Evolutionary conservation across 352 stramenopile species (phyloP).

Genomic region (Hyaloperonospora brassicae): DNA sequence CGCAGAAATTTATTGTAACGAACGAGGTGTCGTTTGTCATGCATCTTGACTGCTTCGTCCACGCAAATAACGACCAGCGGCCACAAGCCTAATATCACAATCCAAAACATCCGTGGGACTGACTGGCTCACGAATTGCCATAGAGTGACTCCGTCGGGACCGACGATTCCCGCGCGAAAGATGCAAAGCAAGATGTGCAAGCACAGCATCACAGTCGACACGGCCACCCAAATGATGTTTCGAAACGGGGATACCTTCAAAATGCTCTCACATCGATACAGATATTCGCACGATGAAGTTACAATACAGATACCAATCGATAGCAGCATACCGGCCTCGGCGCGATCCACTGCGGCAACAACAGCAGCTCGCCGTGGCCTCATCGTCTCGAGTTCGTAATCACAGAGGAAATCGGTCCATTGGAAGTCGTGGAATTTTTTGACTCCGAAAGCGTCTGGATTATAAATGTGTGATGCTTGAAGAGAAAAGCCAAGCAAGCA

Average conservation of each 20-base stretch:
- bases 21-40: slow-evolving; percentile 65
- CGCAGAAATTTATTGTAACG: slow-evolving; percentile 81
- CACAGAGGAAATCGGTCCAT: slow-evolving; percentile 61
- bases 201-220: slow-evolving; percentile 29
- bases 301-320: slow-evolving; percentile 59
- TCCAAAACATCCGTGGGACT: slow-evolving; percentile 63
- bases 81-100: slow-evolving; percentile 40
- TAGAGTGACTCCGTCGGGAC: slow-evolving; percentile 42
- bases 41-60: slow-evolving; percentile 64
- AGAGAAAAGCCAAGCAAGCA: slow-evolving; percentile 64
- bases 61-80: slow-evolving; percentile 47
- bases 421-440: slow-evolving; percentile 27
- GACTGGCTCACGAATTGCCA: slow-evolving; percentile 37
- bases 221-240: slow-evolving; percentile 59
- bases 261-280: slow-evolving; percentile 74
- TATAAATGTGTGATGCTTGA: slow-evolving; percentile 18
- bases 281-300: slow-evolving; percentile 59
- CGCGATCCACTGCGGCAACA: slow-evolving; percentile 53
- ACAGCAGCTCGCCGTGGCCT: slow-evolving; percentile 43
- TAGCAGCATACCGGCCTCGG: slow-evolving; percentile 68
- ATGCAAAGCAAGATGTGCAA: slow-evolving; percentile 44
- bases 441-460: slow-evolving; percentile 10
- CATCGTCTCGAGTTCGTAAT: slow-evolving; percentile 37
- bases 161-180: slow-evolving; percentile 36
- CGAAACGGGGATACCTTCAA: slow-evolving; percentile 55